Base-by-base conservation (phyloP, 2,329 filamentous ascomycete genomes). In the Epichloe elymi region DNA sequence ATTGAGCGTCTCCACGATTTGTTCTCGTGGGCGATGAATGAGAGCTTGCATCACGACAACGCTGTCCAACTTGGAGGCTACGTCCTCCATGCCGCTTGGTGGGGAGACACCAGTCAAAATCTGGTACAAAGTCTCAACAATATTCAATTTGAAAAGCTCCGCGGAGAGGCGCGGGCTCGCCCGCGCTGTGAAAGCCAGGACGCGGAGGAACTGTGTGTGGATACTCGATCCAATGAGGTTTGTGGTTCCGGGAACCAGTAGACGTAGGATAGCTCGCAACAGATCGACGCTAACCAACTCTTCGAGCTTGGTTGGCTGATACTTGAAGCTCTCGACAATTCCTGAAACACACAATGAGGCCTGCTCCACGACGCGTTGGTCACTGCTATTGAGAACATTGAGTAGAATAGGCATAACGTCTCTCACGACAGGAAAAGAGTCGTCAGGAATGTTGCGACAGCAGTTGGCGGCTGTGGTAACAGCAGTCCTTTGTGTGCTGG, bases 31-130 rank as follows among this genome's bases (percentile, higher is more conserved):
- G 40, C 91, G 83, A 63, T 97, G 93, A 49, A 98, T 95, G 56
- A 98, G 75, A 38, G 94, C 89, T 70, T 98, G 93, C 94, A 98
- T 98, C 61, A 98, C 93, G 44, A 98, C 80, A 51, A 97, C 91
- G 62, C 89, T 95, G 67, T 97, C 91, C 56, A 97, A 85, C 68
- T 94, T 95, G 38, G 80, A 85, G 33, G 83, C 85, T 52, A 88
- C 79, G 64, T 91, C 83, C 37, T 89, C 83, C 1, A 78, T 83
- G 36, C 85, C 86, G 55, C 75, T 79, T 0, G 93, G 93, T 2
- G 93, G 90, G 0, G 93, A 97, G 2, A 98, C 88, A 19, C 93
- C 93, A 0, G 93, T 97, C 47, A 98, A 71, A 41, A 98, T 97
- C 67, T 98, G 93, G 63, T 97, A 98, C 2, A 98, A 74, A 0